A percentile compares a stretch with the other conserved stretches of the same genome.
Evolutionary conservation across 208 protist species (phyloP).

Genomic region (Leishmania amazonensis): DNA sequence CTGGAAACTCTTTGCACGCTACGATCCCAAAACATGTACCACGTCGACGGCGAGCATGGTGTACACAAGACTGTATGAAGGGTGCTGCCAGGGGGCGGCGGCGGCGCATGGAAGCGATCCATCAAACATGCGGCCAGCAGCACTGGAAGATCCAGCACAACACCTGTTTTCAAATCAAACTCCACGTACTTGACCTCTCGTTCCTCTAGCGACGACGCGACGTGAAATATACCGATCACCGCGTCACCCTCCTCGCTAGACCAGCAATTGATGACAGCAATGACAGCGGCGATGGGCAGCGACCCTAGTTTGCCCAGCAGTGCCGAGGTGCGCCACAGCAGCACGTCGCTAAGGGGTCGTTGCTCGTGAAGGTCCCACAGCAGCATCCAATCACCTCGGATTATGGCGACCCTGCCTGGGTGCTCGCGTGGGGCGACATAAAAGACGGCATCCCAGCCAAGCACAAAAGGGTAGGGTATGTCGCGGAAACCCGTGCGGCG

Average conservation of each 20-base stretch:
- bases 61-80: slow-evolving; percentile 24
- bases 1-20: slow-evolving; percentile 7
- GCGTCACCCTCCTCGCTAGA: not conserved
- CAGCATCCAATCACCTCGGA: slow-evolving; percentile 49
- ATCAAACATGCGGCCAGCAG: not conserved
- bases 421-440: slow-evolving; percentile 42
- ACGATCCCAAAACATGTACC: slow-evolving; percentile 25
- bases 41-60: slow-evolving; percentile 11
- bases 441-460: slow-evolving; percentile 66
- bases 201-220: slow-evolving; percentile 6
- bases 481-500: slow-evolving; percentile 42
- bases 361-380: slow-evolving; percentile 57
- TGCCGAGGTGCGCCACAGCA: slow-evolving; percentile 16
- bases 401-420: slow-evolving; percentile 43
- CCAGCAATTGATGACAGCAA: slow-evolving; percentile 32
- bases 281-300: slow-evolving; percentile 31
- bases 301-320: slow-evolving; percentile 33
- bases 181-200: slow-evolving; percentile 23
- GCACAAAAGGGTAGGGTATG: slow-evolving; percentile 61
- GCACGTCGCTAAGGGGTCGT: not conserved
- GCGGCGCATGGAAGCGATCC: slow-evolving; percentile 7
- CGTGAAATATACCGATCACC: slow-evolving; percentile 22
- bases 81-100: not conserved
- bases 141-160: slow-evolving; percentile 5
- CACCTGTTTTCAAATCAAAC: slow-evolving; percentile 10